Evolutionary conservation across 257 asterid species (phyloP).

Genomic region (Catharanthus roseus): DNA sequence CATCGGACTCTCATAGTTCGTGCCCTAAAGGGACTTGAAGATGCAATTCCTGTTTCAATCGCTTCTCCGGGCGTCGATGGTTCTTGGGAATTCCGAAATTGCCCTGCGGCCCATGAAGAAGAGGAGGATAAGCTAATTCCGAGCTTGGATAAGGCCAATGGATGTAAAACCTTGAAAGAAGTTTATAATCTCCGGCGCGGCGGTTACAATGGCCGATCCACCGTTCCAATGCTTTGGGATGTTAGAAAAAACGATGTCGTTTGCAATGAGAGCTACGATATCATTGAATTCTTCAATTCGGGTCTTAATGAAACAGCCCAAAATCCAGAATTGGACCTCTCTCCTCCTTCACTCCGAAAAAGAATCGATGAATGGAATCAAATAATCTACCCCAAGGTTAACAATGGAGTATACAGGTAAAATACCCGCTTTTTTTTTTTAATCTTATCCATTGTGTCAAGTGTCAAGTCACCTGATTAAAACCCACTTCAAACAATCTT

Average conservation of each 20-base stretch:
- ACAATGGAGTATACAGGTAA: constrained; percentile 90
- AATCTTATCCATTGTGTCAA: too few relatives aligned
- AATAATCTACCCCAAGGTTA: constrained; percentile 66
- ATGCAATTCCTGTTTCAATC: constrained; percentile 53
- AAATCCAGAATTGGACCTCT: constrained; percentile 61
- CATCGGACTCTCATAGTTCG: constrained; percentile 94
- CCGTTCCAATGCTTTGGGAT: constrained; percentile 97
- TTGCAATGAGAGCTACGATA: constrained; percentile 92
- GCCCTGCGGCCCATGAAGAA: constrained; percentile 10
- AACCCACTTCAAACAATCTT: neutral
- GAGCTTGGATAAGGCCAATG: constrained; percentile 54
- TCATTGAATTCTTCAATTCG: constrained; percentile 59
- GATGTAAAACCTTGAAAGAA: constrained; percentile 61
- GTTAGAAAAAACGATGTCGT: constrained; percentile 50
- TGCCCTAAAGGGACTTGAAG: constrained; percentile 81
- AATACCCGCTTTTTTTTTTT: too few relatives aligned
- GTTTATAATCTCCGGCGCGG: constrained; percentile 56
- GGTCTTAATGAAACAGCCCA: constrained; percentile 52
- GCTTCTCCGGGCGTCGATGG: constrained; percentile 82
- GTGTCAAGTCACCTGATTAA: too few relatives aligned
- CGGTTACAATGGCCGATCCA: constrained; percentile 66
- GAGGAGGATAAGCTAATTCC: constrained; percentile 29
- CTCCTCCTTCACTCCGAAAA: constrained; percentile 49
- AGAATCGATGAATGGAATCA: constrained; percentile 66
- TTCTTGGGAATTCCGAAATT: constrained; percentile 58